These are phyloP conservation scores for Prunus kanzakura DNA, from an alignment of 306 rosid species.

Conservation along the genomic window DNA sequence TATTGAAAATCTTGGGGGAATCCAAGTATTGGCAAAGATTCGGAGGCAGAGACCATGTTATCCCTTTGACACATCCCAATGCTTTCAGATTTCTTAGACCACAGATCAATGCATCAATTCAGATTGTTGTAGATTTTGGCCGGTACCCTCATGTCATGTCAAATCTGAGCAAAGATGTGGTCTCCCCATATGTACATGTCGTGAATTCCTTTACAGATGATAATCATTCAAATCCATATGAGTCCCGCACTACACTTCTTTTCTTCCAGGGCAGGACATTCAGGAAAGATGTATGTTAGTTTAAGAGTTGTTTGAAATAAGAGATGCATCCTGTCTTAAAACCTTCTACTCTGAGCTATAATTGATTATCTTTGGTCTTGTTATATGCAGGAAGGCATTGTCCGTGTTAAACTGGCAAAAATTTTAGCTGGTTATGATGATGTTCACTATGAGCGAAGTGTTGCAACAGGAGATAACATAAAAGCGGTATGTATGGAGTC, in stretches of 20 bases:
- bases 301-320: conserved; percentile 9
- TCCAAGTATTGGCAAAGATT: conserved; percentile 84
- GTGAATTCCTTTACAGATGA: conserved; percentile 80
- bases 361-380: conserved; percentile 23
- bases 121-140: conserved; percentile 95
- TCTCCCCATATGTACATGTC: conserved; percentile 86
- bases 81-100: conserved; percentile 89
- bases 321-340: conserved; percentile 4
- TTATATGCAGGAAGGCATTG: conserved; percentile 81
- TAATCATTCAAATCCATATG: conserved; percentile 67
- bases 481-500: conserved; percentile 60
- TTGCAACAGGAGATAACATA: conserved; percentile 79
- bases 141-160: conserved; percentile 75
- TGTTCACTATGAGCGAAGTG: conserved; percentile 82
- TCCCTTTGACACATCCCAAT: conserved; percentile 97
- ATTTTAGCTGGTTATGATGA: conserved; percentile 66
- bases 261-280: conserved; percentile 84
- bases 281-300: conserved; percentile 78
- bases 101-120: conserved; percentile 74
- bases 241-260: conserved; percentile 69
- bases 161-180: conserved; percentile 86
- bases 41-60: conserved; percentile 82
- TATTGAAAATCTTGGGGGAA: conserved; percentile 51
- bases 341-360: neutral
- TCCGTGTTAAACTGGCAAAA: conserved; percentile 79